Base-by-base conservation (phyloP, 352 stramenopile genomes). In the Pythium vanterpoolii region DNA sequence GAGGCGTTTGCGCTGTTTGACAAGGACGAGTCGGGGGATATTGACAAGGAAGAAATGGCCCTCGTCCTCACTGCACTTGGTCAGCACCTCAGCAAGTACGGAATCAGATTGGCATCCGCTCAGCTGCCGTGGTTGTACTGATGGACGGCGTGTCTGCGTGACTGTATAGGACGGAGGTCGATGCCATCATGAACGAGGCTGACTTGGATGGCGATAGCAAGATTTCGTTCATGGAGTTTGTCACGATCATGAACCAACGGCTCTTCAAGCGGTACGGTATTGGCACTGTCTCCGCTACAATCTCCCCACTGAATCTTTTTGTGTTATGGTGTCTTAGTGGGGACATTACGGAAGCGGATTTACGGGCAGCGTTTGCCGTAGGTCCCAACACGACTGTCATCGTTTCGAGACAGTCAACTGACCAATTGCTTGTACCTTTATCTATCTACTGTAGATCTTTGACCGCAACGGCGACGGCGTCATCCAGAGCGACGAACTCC, bases 201-300 rank as follows among this genome's bases (percentile, higher is more conserved):
- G 83, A 92, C 36, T 61, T 68, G 10, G 79, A 92, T 50, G 74
- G 76, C 1, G 76, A 94, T 60, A 74, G 76, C 18, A 89, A 84
- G 49, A 89, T 94, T 52, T 90, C 80, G 27, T 87, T 89, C 43
- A 64, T 76, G 14, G 84, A 94, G 68, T 94, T 94, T 48, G 76
- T 87, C 19, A 79, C 60, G 40, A 79, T 93, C 66, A 89, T 87
- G 78, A 90, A 90, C 39, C 66, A 87, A 46, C 73, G 83, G 1
- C 60, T 93, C 53, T 87, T 88, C 52, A 68, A 73, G 56, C 64
- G 70, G 79, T 87, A 68, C 11, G 33, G 1, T 23, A 23, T 19
- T 38, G 16, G 11, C 16, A 14, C 33, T 38, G 33, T 18, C 34
- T 21, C 34, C 13, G 27, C 45, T n/a, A n/a, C n/a, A n/a, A 6